Evolutionary conservation across 768 basidiomycete genomes (phyloP), one percentile per base, ranked within the genome.

Genomic region (Mycena indigotica): DNA sequence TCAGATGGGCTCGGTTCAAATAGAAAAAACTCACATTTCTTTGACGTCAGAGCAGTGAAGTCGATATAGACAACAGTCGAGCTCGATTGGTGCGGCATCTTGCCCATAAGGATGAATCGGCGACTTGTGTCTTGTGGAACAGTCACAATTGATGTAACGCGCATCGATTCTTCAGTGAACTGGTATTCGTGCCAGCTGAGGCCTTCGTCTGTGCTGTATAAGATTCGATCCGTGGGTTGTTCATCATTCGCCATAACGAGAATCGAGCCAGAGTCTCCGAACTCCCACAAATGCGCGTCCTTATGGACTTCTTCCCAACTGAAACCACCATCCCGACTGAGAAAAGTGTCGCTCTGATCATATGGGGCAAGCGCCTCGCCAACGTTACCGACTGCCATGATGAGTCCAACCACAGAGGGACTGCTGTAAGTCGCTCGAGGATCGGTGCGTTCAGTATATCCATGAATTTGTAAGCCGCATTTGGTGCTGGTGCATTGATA

Each of bases 271-370:
- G 93, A 96, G 74, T 98, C 97, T 26, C 96, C 96, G 65, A 96
- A 98, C 70, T 95, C 95, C 94, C 93, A 99, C 35, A 98, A 80
- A 68, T 98, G 91, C 0, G 97, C 96, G 63, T 96, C 95, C 70
- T 99, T 99, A 77, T 95, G 95, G 0, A 99, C 89, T 74, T 99
- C 97, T 69, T 97, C 86, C 97, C 97, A 99, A 0, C 92, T 94
- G 74, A 97, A 97, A 8, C 97, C 97, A 2, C 86, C 97, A 65
- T 99, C 93, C 3, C 97, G 92, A 55, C 92, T 93, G 39, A 98
- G 81, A 87, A 97, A 98, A 2, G 95, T 97, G 70, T 98, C 96
- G 58, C 88, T 87, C 28, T 98, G 90, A 3, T 78, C 81, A 74
- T 99, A 99, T 0, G 86, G 76, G 0, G 84, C 86, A 2, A 99